phyloP scores from a whole-genome alignment of 177 flowering plant species.

The Vitis hybrid region DNA sequence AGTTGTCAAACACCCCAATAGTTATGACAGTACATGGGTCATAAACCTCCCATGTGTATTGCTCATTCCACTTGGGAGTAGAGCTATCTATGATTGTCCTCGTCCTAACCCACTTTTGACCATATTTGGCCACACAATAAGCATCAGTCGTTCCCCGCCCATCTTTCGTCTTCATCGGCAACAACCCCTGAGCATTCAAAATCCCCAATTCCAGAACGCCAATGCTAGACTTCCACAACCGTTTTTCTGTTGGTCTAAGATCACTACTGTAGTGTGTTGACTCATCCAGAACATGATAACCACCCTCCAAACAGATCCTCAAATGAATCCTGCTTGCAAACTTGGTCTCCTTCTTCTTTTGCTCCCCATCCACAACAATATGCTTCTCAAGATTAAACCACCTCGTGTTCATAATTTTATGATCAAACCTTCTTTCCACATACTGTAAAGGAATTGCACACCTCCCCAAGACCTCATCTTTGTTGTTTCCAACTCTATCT shows the following conservation, averaged over 20 bases:
- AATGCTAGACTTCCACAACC: conserved; percentile 44
- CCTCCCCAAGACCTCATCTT: conserved; percentile 41
- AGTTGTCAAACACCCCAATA: conserved; percentile 81
- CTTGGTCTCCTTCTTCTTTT: conserved; percentile 44
- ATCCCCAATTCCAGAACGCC: conserved; percentile 52
- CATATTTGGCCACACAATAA: conserved; percentile 54
- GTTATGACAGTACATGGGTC: conserved; percentile 91
- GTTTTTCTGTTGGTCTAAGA: conserved; percentile 48
- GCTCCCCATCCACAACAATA: conserved; percentile 30
- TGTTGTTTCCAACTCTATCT: conserved; percentile 41
- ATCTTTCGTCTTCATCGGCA: conserved; percentile 55
- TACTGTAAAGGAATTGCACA: conserved; percentile 35
- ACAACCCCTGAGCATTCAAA: conserved; percentile 41
- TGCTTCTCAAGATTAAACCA: conserved; percentile 46
- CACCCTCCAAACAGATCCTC: conserved; percentile 50
- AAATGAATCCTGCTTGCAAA: conserved; percentile 48
- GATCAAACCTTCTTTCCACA: conserved; percentile 39
- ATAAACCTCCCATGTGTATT: conserved; percentile 87
- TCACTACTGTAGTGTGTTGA: conserved; percentile 54
- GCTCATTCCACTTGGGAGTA: conserved; percentile 55
- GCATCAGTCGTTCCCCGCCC: conserved; percentile 52
- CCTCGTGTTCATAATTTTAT: conserved; percentile 33
- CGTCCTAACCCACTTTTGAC: conserved; percentile 49
- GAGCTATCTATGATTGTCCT: conserved; percentile 45
- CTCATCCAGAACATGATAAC: conserved; percentile 51